Evolutionary conservation across 805 yeast genomes (phyloP), one percentile per base, ranked within the genome.

Genomic region (Saccharomycopsis oosterbeekiorum): DNA sequence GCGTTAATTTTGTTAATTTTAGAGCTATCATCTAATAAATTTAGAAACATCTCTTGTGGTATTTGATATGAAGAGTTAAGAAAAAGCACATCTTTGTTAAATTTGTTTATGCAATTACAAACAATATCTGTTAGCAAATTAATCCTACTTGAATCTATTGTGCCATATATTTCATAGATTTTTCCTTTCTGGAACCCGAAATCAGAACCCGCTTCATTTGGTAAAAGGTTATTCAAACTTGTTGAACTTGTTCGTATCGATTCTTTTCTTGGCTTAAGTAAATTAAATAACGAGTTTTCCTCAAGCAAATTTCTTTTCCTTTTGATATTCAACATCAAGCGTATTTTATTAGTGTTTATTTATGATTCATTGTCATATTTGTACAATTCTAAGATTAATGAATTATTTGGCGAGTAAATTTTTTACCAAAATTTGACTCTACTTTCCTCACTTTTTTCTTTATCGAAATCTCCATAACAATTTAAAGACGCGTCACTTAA

Each of bases 161-260:
- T 56, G 19, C 65, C 65, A 50, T 59, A 59, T 1, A 63, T 29
- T 51, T 63, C 64, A 43, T 63, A 63, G 8, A 63, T 63, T 26
- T 57, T 61, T 6, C 65, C 65, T 6, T 50, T 51, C 11, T 21
- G 29, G 29, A 63, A 54, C 10, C 65, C 65, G 21, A 47, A 47
- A 17, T 21, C 53, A 24, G 53, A 47, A 15, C 29, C 12, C 9
- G 53, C 21, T 47, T 47, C 53, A 24, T 47, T 24, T 47, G 53
- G 53, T 8, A 47, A 47, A 47, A 47, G 53, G 4, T 47, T 47
- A 47, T 47, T 47, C 10, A 47, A 47, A 47, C 15, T 47, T 9
- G 2, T 47, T 24, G 53, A 47, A n/a, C 53, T 47, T 10, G 53
- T 47, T 24, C 15, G 34, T 47, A 47, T 47, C 12, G 53, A 47